Evolutionary conservation across 768 basidiomycete species (phyloP), one percentile per base, ranked within the genome.

Genomic region (Naganishia kalamii): DNA sequence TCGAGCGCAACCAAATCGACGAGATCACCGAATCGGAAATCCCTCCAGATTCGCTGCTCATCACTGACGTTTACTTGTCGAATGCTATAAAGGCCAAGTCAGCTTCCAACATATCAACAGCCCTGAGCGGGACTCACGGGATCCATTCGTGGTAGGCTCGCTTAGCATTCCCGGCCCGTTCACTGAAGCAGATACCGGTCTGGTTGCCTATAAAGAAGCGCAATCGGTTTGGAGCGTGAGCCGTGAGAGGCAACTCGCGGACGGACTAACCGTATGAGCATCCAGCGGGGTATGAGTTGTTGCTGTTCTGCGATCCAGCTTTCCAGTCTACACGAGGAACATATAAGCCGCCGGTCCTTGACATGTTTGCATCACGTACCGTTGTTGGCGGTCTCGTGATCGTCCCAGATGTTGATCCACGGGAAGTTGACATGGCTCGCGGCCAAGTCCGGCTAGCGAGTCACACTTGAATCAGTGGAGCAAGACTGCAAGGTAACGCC

Each of bases 21-120:
- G 23, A 86, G 80, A 73, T 84, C 83, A 43, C 85, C 85, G 41
- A 86, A 82, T 72, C 84, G 81, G 77, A 86, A 85, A 70, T 84
- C 85, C 35, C 85, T 80, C 84, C 84, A 86, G 63, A 85, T 85
- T 32, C 84, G 79, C 13, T 85, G 81, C 68, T 84, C 81, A 74
- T 85, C 84, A 51, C 80, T 81, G 0, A 81, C 78, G 51, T 81
- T 81, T 12, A 86, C 83, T 67, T 85, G 83, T 11, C 85, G 80
- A 65, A 86, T 84, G 19, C 62, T 63, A 30, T 29, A 13, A 7
- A 23, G 7, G 27, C 10, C 2, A 47, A 83, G 84, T 81, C 83
- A 83, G 84, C 35, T 35, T 48, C 30, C 5, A 48, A 46, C 21
- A 37, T 17, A n/a, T 11, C 21, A 11, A 4, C 13, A 33, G 19